Evolutionary conservation across 2,329 filamentous ascomycete genomes (phyloP).

Genomic region (Pezicula radicicola): DNA sequence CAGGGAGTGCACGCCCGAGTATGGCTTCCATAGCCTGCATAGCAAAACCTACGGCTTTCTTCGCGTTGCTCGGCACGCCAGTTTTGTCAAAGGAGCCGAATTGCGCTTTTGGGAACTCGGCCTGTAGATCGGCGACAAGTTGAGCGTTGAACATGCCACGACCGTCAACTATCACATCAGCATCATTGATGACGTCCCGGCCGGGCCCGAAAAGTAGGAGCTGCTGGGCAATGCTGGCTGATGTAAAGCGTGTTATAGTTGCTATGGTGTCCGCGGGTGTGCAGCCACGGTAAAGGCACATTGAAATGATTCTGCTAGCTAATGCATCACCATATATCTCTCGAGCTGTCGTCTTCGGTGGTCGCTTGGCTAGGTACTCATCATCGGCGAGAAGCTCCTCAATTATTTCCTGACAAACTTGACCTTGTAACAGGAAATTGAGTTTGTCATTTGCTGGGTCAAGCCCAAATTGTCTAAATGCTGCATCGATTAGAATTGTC

Average conservation of each 20-base stretch:
- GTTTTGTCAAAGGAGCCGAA: constrained; percentile 28
- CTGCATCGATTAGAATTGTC: constrained; percentile 26
- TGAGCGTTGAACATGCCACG: constrained; percentile 26
- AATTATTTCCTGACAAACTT: constrained; percentile 27
- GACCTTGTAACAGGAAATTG: constrained; percentile 18
- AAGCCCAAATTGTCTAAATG: constrained; percentile 25
- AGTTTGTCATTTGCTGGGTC: constrained; percentile 24
- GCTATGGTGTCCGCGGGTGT: constrained; percentile 25
- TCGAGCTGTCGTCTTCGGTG: constrained; percentile 28
- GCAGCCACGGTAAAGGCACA: constrained; percentile 24
- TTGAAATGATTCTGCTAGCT: constrained; percentile 23
- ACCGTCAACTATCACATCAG: constrained; percentile 27
- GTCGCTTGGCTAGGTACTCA: constrained; percentile 21
- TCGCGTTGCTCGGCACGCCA: constrained; percentile 28
- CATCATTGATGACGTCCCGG: constrained; percentile 23
- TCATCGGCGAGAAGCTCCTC: constrained; percentile 25
- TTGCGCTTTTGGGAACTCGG: constrained; percentile 24
- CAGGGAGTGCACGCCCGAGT: constrained; percentile 27
- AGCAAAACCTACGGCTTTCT: constrained; percentile 31
- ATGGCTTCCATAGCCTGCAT: constrained; percentile 32
- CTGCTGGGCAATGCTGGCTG: constrained; percentile 28
- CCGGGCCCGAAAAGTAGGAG: constrained; percentile 27
- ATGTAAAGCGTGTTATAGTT: constrained; percentile 28
- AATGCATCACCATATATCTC: constrained; percentile 28
- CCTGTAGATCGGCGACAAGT: constrained; percentile 24